Evolutionary conservation across 2,329 filamentous ascomycete species (phyloP).

Genomic region (Nemania serpens): DNA sequence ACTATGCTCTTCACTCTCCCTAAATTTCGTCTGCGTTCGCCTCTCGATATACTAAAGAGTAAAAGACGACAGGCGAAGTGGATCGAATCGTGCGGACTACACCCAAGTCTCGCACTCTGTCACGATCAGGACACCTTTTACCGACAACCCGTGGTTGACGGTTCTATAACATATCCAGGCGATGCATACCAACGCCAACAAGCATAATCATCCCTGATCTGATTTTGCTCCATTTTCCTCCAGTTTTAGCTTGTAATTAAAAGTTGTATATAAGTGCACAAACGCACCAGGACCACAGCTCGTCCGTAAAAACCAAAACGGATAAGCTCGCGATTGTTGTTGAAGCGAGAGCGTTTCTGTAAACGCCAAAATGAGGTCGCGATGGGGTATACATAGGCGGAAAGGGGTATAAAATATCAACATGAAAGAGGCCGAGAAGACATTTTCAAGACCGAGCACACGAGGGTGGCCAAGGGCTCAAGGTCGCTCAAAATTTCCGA

Average conservation of each 20-base stretch:
- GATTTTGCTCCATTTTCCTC: constrained; percentile 7
- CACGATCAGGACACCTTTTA: constrained; percentile 4
- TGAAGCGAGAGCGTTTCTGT: constrained; percentile 33
- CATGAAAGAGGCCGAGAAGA: constrained; percentile 27
- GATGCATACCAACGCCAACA: constrained; percentile 12
- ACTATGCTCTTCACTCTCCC: neutral
- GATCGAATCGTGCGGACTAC: neutral
- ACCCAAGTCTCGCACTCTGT: constrained; percentile 8
- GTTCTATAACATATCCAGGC: constrained; percentile 28
- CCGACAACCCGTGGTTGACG: constrained; percentile 5
- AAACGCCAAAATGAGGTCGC: constrained; percentile 28
- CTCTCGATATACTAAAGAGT: neutral
- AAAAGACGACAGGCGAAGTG: neutral
- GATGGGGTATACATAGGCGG: constrained; percentile 26
- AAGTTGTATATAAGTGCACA: constrained; percentile 20
- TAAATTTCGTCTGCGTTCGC: neutral
- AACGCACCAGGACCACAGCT: constrained; percentile 10
- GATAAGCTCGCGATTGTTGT: constrained; percentile 28
- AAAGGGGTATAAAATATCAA: constrained; percentile 33
- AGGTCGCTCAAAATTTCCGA: constrained; percentile 28
- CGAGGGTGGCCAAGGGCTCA: constrained; percentile 35
- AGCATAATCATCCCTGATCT: neutral
- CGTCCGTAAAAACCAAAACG: constrained; percentile 10
- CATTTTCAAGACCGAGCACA: constrained; percentile 36
- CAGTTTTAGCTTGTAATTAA: constrained; percentile 23